These are phyloP conservation scores for Mycosphaerella arachidis DNA, from an alignment of 2,329 filamentous ascomycete species.

Conservation along the genomic window DNA sequence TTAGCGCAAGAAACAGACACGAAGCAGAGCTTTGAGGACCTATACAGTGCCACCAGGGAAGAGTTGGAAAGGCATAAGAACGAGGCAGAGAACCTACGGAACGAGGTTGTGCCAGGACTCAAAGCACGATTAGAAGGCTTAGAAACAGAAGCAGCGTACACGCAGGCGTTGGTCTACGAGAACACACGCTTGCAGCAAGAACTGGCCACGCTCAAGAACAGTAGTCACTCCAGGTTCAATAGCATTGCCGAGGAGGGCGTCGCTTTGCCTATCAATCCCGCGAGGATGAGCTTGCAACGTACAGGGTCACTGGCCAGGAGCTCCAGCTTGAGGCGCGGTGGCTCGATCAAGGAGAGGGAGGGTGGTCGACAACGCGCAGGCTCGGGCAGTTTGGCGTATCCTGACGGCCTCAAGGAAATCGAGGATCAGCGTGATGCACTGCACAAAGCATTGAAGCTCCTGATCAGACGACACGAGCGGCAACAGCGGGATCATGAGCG, in stretches of 20 bases:
- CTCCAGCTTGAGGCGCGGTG: conserved; percentile 31
- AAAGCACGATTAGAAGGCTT: conserved; percentile 71
- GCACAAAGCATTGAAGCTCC: conserved; percentile 76
- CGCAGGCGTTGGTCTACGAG: conserved; percentile 71
- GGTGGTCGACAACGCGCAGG: conserved; percentile 40
- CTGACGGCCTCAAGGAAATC: conserved; percentile 68
- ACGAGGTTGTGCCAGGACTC: conserved; percentile 79
- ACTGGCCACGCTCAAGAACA: conserved; percentile 59
- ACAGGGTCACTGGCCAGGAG: conserved; percentile 57
- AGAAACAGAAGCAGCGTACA: conserved; percentile 67
- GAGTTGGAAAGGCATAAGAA: conserved; percentile 79
- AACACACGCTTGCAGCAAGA: conserved; percentile 84
- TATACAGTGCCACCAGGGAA: conserved; percentile 74
- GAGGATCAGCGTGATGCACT: conserved; percentile 91
- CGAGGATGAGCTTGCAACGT: conserved; percentile 40
- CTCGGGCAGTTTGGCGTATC: conserved; percentile 33
- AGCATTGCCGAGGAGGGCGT: conserved; percentile 58
- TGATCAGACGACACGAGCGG: conserved; percentile 79
- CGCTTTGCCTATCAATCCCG: conserved; percentile 22
- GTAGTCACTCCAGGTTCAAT: conserved; percentile 48
- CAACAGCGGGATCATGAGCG: conserved; percentile 81
- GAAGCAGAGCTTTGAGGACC: conserved; percentile 90
- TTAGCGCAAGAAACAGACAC: conserved; percentile 78
- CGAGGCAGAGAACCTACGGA: conserved; percentile 85
- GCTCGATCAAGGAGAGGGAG: conserved; percentile 34